Evolutionary conservation across 1,284 basidiomycete genomes (phyloP), one percentile per base, ranked within the genome.

Genomic region (Ganoderma sinense): DNA sequence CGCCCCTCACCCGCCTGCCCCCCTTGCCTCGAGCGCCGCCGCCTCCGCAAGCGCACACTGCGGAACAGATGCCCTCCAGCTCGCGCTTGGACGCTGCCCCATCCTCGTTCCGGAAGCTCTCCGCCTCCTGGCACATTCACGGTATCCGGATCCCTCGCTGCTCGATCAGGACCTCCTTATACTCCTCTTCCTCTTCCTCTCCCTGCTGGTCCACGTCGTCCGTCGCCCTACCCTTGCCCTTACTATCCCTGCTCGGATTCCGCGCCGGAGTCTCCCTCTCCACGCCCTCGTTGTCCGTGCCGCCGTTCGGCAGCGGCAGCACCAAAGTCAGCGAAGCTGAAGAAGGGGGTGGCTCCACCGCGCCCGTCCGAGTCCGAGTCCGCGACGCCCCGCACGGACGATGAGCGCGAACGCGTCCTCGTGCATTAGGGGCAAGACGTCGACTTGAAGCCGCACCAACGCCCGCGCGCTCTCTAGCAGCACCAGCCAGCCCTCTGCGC

Each of bases 361-460:
- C 31, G 18, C 18, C 48, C 23, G 23, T 10, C 2, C 63, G 5
- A 48, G 14, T 33, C 8, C 13, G 13, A 33, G n/a, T n/a, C n/a
- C n/a, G n/a, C 7, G 31, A 45, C 29, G 36, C 43, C 40, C 62
- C 59, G 62, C 60, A 8, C 41, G 63, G 18, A 56, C 65, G 66
- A 26, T 41, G 29, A 83, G 78, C 20, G 80, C 77, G 71, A 82
- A 81, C 65, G 85, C 81, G 33, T 74, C 75, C 20, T 78, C 73
- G 23, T 76, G 74, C 23, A 86, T 78, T 61, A 79, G 48, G 10
- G 48, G 77, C n/a, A 76, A 70, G 72, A 88, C 86, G 74, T 88
- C 84, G 33, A 86, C 78, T 69, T 89, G 85, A 43, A 89, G 80
- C 16, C 77, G 71, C 53, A 78, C 79, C 26, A 89, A 75, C 20